Base-by-base conservation (phyloP, 495 filamentous ascomycete species). In the Delitschia confertaspora region DNA sequence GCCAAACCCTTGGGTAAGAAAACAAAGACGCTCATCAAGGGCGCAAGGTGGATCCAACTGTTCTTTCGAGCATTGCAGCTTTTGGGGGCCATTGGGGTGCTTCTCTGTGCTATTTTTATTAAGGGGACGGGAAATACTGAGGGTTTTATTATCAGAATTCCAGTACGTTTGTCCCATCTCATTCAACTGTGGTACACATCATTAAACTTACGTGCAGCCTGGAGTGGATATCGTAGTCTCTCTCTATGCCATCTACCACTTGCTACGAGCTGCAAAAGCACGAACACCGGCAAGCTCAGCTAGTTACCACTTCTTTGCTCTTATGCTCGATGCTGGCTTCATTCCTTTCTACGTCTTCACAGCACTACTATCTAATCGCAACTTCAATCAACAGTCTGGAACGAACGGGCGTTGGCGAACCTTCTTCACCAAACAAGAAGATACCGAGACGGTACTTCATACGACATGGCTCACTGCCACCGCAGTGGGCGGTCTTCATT, bases 251-350 rank as follows among this genome's bases (percentile, higher is more conserved):
- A 73, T 88, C 32, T 87, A 82, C 56, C 84, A 93, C 60, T 75
- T 91, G 19, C 65, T 69, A 19, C 72, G 80, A 14, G 75, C 80
- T 19, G 71, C 82, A 0, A 73, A 78, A 41, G 69, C 63, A 14
- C 74, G 85, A 16, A 78, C 86, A 2, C 74, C 88, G 1, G 80
- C 68, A 5, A 88, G 84, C 31, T 82, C 86, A 4, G 79, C 83
- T 6, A 86, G 82, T 44, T 94, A 94, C 59, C 85, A 87, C 60
- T 55, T 89, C 29, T 94, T 93, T 53, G 78, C 87, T 10, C 65
- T 75, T 5, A 63, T 82, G 16, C 72, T 82, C 8, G 88, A 95
- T 57, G 62, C 76, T 8, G 75, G 74, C 8, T 64, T 88, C 19
- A 64, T 89, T 21, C 82, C 85, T 3, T 82, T 91, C 55, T 87